Base-by-base conservation (phyloP, 768 basidiomycete species). In the Lactarius pseudohatsudake region DNA sequence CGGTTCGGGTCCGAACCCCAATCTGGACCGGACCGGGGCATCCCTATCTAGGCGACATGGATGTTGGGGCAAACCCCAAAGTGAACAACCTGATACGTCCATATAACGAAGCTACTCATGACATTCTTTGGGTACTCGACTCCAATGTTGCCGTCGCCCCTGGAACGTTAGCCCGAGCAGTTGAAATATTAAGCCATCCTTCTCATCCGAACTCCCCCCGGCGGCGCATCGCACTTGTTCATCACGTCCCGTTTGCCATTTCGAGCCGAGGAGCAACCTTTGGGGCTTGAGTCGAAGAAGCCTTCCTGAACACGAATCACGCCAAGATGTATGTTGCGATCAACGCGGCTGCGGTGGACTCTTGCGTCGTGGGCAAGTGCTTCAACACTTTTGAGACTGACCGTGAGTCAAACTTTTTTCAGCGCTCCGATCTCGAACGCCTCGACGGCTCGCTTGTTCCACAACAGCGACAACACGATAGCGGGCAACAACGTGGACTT, bases 281-380 rank as follows among this genome's bases (percentile, higher is more conserved):
- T 64, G 97, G 97, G 2, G 88, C 94, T 34, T 81, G 85, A 67
- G 81, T 98, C 32, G 97, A 99, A 78, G 91, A 94, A 67, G 94
- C 92, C 0, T 99, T 96, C 76, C 79, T 99, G 64, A 98, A 98
- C 76, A 96, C 95, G 5, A 98, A 94, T 67, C 97, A 98, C 73
- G 94, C 96, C 30, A 98, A 96, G 78, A 95, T 98, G 91, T 98
- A 98, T 73, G 83, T 98, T 61, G 95, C 94, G 11, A 93, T 98
- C 74, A 96, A 96, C 78, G 85, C 90, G 0, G 79, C 91, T 56
- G 92, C 91, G 13, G 78, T 95, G 53, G 96, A 97, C 63, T 96
- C 95, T 1, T 99, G 97, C 72, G 94, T 98, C 5, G 89, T 97
- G 65, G 97, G 97, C 69, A 99, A 99, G n/a, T n/a, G n/a, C n/a